Conservation (phyloP, 139 green algal genomes). For the Picocystis salinarum region DNA sequence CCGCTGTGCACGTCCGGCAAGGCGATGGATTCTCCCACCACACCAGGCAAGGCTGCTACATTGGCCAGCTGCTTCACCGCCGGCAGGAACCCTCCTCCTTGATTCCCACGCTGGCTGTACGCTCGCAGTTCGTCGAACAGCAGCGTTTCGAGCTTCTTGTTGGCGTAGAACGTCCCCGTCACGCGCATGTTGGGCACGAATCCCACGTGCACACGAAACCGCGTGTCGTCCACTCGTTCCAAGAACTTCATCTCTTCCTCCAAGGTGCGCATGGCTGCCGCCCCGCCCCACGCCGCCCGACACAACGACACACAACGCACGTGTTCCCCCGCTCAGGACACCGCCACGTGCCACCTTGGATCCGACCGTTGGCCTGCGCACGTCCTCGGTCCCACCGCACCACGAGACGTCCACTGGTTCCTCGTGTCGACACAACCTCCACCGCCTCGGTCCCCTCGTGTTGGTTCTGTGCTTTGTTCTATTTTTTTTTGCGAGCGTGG, state of each 20-base stretch:
- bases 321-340: too few species aligned
- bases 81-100: slow-evolving; percentile 55
- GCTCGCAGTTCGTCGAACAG: slow-evolving; percentile 60
- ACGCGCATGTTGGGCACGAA: slow-evolving; percentile 75
- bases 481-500: too few species aligned
- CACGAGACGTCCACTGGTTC: too few species aligned
- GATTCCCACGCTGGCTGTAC: slow-evolving; percentile 10
- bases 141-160: slow-evolving; percentile 40
- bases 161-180: slow-evolving; percentile 62
- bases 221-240: neutral
- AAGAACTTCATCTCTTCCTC: slow-evolving; percentile 6
- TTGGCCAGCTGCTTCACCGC: slow-evolving; percentile 80
- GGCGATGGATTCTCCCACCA: slow-evolving; percentile 63
- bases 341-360: too few species aligned
- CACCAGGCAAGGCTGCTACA: slow-evolving; percentile 64
- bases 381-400: too few species aligned
- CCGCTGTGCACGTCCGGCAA: slow-evolving; percentile 74
- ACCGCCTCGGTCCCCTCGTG: too few species aligned
- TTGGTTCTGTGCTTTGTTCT: too few species aligned
- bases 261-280: slow-evolving; percentile 3
- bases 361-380: too few species aligned
- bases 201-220: slow-evolving; percentile 7
- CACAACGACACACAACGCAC: too few species aligned
- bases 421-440: too few species aligned
- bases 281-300: too few species aligned